Percentiles rank a stretch among this genome's conserved stretches.
Conservation (phyloP, 805 yeast species). For the Teunomyces aglyptinius region DNA sequence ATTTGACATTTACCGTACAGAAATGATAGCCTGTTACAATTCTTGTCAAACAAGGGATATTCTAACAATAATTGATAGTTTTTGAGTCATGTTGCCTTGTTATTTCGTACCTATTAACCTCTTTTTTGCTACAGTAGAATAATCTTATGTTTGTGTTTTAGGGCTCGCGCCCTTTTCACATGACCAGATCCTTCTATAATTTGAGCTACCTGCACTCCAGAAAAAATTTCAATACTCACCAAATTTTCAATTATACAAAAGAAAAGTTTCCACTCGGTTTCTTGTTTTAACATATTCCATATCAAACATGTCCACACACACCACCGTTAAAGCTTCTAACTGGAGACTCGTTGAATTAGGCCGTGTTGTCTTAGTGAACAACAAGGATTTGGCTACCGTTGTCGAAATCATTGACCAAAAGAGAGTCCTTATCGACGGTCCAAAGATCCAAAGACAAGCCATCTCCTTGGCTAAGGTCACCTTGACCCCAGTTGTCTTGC, state of each 20-base stretch:
- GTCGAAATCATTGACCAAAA: constrained; percentile 99
- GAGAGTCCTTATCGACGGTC: constrained; percentile 98
- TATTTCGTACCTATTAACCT: no score
- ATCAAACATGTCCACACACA: constrained; percentile 12
- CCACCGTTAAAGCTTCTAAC: constrained; percentile 92
- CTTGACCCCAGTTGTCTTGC: constrained; percentile 87
- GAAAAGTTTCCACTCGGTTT: constrained; percentile 3
- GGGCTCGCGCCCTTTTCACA: constrained; percentile 2
- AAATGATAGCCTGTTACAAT: no score
- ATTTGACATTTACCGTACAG: no score
- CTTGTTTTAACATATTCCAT: constrained; percentile 4
- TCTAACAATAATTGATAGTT: no score
- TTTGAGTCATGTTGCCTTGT: no score
- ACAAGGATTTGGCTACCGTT: constrained; percentile 91
- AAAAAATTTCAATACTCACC: constrained; percentile 5
- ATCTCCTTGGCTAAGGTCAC: constrained; percentile 81
- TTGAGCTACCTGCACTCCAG: constrained; percentile 1
- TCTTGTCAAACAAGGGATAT: no score
- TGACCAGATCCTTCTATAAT: background rate
- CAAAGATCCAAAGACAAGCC: constrained; percentile 92
- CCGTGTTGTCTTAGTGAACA: constrained; percentile 88
- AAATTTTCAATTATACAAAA: constrained; percentile 1
- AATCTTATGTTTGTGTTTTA: background rate
- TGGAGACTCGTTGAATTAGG: constrained; percentile 99
- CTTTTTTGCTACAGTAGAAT: no score